These are phyloP conservation scores for Calocybe cyanea DNA, from an alignment of 768 basidiomycete species.

Conservation along the genomic window DNA sequence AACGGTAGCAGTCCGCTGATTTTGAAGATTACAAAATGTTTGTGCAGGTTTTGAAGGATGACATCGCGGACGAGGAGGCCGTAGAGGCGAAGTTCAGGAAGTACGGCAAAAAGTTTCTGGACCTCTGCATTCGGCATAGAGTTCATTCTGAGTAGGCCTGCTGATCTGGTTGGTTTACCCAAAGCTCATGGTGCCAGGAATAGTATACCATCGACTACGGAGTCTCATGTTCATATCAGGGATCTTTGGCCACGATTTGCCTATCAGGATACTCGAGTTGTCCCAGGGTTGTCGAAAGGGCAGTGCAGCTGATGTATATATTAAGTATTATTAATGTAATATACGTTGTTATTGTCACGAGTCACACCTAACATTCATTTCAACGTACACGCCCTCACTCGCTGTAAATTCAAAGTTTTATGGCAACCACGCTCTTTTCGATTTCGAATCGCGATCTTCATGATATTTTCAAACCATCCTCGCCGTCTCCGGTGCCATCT, in stretches of 20 bases:
- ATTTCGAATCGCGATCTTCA: too few relatives aligned
- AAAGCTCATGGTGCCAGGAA: neutral
- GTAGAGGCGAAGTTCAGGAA: slow-evolving; percentile 32
- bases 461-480: too few relatives aligned
- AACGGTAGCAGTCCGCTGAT: neutral
- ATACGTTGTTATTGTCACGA: too few relatives aligned
- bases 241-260: slow-evolving; percentile 29
- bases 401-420: too few relatives aligned
- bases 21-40: slow-evolving; percentile 33
- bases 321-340: too few relatives aligned
- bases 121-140: slow-evolving; percentile 32
- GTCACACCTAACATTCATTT: too few relatives aligned
- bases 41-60: slow-evolving; percentile 32
- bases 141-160: slow-evolving; percentile 9
- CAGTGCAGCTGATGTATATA: too few relatives aligned
- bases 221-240: slow-evolving; percentile 16
- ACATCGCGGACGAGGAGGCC: slow-evolving; percentile 38
- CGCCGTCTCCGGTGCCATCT: too few relatives aligned
- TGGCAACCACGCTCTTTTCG: too few relatives aligned
- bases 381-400: too few relatives aligned
- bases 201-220: neutral
- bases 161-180: neutral
- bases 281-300: too few relatives aligned
- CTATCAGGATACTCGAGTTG: slow-evolving; percentile 25
- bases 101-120: slow-evolving; percentile 35